Evolutionary conservation across 371 early-diverging fungal genomes (phyloP), one percentile per base, ranked within the genome.

Genomic region (Apophysomyces sp.): DNA sequence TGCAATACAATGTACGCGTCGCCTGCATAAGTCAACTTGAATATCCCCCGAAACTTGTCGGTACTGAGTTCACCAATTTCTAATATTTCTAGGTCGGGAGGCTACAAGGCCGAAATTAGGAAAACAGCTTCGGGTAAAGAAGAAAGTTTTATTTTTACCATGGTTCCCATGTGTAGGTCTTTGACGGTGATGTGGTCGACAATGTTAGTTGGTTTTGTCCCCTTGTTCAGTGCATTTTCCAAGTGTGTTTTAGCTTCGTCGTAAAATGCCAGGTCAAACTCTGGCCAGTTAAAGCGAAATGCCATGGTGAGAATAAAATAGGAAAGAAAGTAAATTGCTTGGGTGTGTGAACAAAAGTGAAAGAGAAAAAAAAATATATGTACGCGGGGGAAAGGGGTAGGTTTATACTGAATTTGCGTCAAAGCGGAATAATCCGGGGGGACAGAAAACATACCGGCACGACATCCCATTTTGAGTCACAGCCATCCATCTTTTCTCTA

Each of bases 31-130:
- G 83, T 88, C 66, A 99, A 81, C 62, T 93, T 92, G 78, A 98
- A 97, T 61, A 98, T 95, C 16, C 97, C 98, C 52, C 94, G 87
- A 77, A 97, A 97, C 61, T 92, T 89, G 67, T 97, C 96, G 52
- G 85, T 89, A 4, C 88, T 86, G 27, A 99, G 83, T 60, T 99
- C 99, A 34, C 96, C 93, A 64, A 99, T 94, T 66, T 99, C 99
- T n/a, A 99, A 77, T 62, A 99, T 94, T 68, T 98, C 98, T 28
- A 99, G 84, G 49, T 95, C 96, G 13, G 99, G 99, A 21, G 99
- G 92, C 91, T 93, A 74, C 6, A 62, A 16, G 36, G 24, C 1
- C 28, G 44, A 34, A 40, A n/a, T 58, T n/a, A n/a, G n/a, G n/a
- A n/a, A n/a, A n/a, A n/a, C n/a, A n/a, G n/a, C n/a, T n/a, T n/a